Evolutionary conservation across 805 yeast genomes (phyloP).

Genomic region (Starmerella powellii): DNA sequence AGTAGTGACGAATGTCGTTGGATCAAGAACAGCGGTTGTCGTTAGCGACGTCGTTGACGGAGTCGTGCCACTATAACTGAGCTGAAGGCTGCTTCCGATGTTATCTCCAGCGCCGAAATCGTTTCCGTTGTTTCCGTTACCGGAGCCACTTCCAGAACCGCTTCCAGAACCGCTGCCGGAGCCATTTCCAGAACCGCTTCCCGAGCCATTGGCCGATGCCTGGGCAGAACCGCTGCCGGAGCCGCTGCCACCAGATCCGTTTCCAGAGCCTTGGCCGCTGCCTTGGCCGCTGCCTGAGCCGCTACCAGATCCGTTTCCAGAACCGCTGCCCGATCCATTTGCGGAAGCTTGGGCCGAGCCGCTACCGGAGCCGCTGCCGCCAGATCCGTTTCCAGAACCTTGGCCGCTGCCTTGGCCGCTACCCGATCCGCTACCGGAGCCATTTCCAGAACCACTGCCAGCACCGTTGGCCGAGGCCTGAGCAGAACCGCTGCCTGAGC

Average conservation of each 20-base stretch:
- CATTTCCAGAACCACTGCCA: not conserved
- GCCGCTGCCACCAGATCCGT: not conserved
- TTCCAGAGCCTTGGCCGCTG: no score
- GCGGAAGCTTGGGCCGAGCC: not conserved
- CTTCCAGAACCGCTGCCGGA: not conserved
- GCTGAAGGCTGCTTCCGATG: not conserved
- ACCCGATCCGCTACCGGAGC: not conserved
- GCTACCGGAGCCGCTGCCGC: not conserved
- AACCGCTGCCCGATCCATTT: not conserved
- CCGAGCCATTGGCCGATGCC: conserved; percentile 1
- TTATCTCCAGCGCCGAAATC: not conserved
- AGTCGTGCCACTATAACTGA: not conserved
- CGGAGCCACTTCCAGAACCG: not conserved
- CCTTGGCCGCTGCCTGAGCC: conserved; percentile 1
- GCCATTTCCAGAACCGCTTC: not conserved
- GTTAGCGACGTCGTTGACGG: not conserved
- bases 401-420: no score
- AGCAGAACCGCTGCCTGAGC: not conserved
- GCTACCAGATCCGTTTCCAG: not conserved
- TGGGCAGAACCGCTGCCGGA: not conserved
- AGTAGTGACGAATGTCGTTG: not conserved
- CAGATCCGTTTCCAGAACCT: not conserved
- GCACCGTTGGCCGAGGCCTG: conserved; percentile 1
- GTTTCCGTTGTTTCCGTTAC: not conserved
- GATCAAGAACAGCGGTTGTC: not conserved